Evolutionary conservation across 2,329 filamentous ascomycete species (phyloP), one percentile per base, ranked within the genome.

Genomic region (Rachicladosporium sp.): DNA sequence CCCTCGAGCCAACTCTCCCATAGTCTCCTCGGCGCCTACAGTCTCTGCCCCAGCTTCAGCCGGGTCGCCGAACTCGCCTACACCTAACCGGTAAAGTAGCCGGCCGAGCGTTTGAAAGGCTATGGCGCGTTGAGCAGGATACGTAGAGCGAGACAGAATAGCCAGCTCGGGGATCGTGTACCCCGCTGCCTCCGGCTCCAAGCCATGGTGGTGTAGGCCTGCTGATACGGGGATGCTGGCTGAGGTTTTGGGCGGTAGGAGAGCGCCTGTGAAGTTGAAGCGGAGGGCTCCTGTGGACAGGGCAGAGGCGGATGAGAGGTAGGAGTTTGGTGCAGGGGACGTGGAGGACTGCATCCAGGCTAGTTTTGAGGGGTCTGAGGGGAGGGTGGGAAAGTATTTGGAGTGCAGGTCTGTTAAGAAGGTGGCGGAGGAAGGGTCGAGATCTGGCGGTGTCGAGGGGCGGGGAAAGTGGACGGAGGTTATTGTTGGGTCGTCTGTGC

Each of bases 141-240:
- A 85, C 0, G 79, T 77, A 40, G 84, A 93, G 29, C 89, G 73
- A 4, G 85, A 78, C 2, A 95, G 71, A 27, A 81, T 76, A 1
- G 86, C 80, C 1, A 98, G 69, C 61, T 98, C 91, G 0, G 78
- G 76, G 23, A 98, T 74, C 0, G 91, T 96, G 62, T 98, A 98
- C 0, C 91, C 91, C 0, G 91, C 91, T 1, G 88, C 85, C 60
- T 93, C 86, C 10, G 91, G 91, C 1, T 89, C 88, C 43, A 88
- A 78, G 46, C 82, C 87, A 59, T 98, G 91, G 60, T 98, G 89
- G 60, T 98, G 91, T 10, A 98, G 71, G 0, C 91, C 91, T 43
- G 80, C 75, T 9, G 77, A 79, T 1, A 76, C 76, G 4, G 89
- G 83, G 19, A 96, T 78, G 2, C 74, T 68, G 40, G 87, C 72